Base-by-base conservation (phyloP, 2,329 filamentous ascomycete genomes). In the Xylogone sp. region DNA sequence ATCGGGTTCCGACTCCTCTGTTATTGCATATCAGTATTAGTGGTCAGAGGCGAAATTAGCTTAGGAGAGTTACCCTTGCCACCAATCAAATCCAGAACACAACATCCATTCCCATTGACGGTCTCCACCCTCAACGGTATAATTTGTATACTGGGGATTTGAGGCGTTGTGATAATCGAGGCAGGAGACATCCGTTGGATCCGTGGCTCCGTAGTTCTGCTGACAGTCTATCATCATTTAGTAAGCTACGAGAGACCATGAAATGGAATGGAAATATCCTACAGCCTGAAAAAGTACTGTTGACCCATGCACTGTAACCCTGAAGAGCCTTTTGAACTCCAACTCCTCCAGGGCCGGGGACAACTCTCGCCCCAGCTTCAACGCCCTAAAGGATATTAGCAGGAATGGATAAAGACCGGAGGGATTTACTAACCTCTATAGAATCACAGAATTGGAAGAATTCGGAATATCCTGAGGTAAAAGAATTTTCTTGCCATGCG, bases 51-150 rank as follows among this genome's bases (percentile, higher is more conserved):
- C 8, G 34, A 4, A 18, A 39, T 18, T 4, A 5, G 27, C 8
- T 8, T 21, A 22, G 5, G 16, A 21, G 42, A 59, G 71, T 56
- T 61, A 74, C 68, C 71, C 72, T 56, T 79, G 75, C 70, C 73
- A 81, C 62, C 72, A 78, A 53, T 69, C 75, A 44, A 78, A 73
- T 9, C 83, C 77, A 59, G 83, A 83, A 69, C 81, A 84, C 1
- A 73, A 69, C 63, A 82, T 71, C 79, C 80, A 84, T 2, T 68
- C 59, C 79, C 78, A 84, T 52, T 79, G 76, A 0, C 78, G 68
- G 55, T 76, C 69, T 29, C 68, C 57, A 0, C 59, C 51, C 60
- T 53, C 53, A 8, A 75, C 62, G 2, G 64, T 66, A 6, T 58
- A 65, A 62, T 83, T 78, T 3, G 72, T 75, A 64, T 68, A 83